A percentile compares a stretch with the other conserved stretches of the same genome.
phyloP scores from a whole-genome alignment of 2,329 filamentous ascomycete species.

The Calonectria multiphialidica region DNA sequence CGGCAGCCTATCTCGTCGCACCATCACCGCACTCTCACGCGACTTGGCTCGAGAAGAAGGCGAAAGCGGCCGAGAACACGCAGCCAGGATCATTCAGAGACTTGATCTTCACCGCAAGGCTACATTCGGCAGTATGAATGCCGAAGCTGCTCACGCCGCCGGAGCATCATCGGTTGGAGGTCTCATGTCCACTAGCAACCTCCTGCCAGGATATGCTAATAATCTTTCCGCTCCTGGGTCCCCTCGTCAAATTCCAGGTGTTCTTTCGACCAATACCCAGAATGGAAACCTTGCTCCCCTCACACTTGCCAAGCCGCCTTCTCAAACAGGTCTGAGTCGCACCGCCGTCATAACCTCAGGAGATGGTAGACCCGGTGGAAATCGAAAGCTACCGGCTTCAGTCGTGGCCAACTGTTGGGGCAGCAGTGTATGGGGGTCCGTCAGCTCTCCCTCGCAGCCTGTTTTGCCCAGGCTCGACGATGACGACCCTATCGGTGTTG shows the following conservation, averaged over 20 bases:
- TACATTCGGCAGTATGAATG: constrained; percentile 63
- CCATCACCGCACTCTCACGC: constrained; percentile 64
- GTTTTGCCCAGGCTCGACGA: constrained; percentile 49
- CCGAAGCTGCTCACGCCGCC: constrained; percentile 53
- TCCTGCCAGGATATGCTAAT: constrained; percentile 72
- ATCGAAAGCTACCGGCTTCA: constrained; percentile 82
- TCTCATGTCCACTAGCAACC: constrained; percentile 81
- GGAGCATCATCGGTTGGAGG: constrained; percentile 73
- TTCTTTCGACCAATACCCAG: constrained; percentile 57
- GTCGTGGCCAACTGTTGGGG: constrained; percentile 96
- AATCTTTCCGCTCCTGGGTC: constrained; percentile 45
- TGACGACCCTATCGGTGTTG: constrained; percentile 56
- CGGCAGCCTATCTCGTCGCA: constrained; percentile 61
- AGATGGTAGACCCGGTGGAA: constrained; percentile 78
- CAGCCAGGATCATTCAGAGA: constrained; percentile 91
- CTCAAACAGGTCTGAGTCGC: constrained; percentile 87
- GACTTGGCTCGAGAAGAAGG: constrained; percentile 73
- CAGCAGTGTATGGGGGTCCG: constrained; percentile 77
- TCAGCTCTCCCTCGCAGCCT: constrained; percentile 45
- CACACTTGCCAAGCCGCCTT: constrained; percentile 86
- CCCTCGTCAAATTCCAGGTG: constrained; percentile 44
- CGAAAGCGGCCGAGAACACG: constrained; percentile 83
- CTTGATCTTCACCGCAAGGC: constrained; percentile 89
- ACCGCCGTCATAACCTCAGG: constrained; percentile 85
- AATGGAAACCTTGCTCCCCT: constrained; percentile 80